Conservation (phyloP, 2,329 filamentous ascomycete genomes). For the Ceratocystis albifundus region DNA sequence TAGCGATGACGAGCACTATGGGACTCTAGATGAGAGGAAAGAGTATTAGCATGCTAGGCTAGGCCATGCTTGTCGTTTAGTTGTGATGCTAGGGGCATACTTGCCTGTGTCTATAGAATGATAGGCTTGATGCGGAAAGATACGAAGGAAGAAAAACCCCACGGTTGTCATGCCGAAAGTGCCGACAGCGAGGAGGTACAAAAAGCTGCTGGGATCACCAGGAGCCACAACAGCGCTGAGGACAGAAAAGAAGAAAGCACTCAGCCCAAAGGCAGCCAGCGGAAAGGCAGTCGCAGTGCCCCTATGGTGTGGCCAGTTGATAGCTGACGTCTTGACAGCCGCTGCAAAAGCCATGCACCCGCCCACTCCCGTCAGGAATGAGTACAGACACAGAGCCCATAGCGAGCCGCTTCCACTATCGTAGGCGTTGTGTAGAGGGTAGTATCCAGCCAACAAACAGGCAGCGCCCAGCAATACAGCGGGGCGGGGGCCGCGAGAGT, state of each 20-base stretch:
- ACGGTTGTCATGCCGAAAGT: conserved; percentile 64
- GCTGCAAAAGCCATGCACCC: conserved; percentile 86
- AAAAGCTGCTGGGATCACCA: conserved; percentile 68
- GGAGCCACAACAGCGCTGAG: conserved; percentile 67
- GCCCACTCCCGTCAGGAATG: conserved; percentile 75
- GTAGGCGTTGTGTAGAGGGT: conserved; percentile 70
- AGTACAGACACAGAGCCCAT: conserved; percentile 62
- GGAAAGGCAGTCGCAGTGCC: conserved; percentile 93
- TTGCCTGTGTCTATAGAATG: conserved; percentile 35
- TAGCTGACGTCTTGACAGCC: conserved; percentile 71
- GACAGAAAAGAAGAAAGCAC: conserved; percentile 89
- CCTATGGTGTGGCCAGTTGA: conserved; percentile 83
- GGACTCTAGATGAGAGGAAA: conserved; percentile 11
- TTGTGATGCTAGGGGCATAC: background rate
- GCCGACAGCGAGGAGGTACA: conserved; percentile 67
- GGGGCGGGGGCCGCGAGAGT: conserved; percentile 66
- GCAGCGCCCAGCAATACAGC: conserved; percentile 65
- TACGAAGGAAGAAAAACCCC: conserved; percentile 74
- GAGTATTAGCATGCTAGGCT: conserved; percentile 14
- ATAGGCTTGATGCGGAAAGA: conserved; percentile 54
- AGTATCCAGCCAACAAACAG: conserved; percentile 68
- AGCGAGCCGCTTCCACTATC: conserved; percentile 52
- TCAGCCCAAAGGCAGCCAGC: conserved; percentile 82
- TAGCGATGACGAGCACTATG: conserved; percentile 22
- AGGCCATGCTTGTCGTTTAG: background rate